phyloP scores from a whole-genome alignment of 164 flowering plant genomes.

The Sedum album region DNA sequence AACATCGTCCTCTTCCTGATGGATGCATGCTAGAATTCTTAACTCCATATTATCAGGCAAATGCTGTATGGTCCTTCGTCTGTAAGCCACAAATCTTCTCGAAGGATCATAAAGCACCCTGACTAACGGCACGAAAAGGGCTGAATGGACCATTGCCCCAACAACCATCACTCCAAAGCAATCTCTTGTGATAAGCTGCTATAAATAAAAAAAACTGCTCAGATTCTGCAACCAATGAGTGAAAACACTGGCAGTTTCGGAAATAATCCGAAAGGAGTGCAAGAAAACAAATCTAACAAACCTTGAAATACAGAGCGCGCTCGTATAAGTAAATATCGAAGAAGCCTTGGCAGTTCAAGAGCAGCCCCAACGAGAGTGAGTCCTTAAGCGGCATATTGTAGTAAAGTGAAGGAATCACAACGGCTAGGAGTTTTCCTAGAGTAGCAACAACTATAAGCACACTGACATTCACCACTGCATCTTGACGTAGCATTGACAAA shows the following conservation, averaged over 20 bases:
- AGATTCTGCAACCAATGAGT: too few relatives aligned
- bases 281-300: not conserved
- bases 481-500: not conserved
- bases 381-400: slow-evolving; percentile 7
- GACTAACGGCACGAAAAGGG: slow-evolving; percentile 12
- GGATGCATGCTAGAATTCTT: slow-evolving; percentile 23
- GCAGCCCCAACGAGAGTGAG: slow-evolving; percentile 10
- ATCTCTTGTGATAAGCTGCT: not conserved
- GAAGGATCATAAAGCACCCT: slow-evolving; percentile 23
- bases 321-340: slow-evolving; percentile 1
- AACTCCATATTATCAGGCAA: slow-evolving; percentile 15
- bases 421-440: not conserved
- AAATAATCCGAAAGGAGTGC: too few relatives aligned
- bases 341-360: slow-evolving; percentile 13
- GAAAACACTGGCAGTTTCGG: too few relatives aligned
- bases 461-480: not conserved
- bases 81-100: slow-evolving; percentile 13
- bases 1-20: slow-evolving; percentile 15
- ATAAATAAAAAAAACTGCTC: not conserved
- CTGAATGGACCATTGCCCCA: slow-evolving; percentile 1
- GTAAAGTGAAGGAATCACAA: slow-evolving; percentile 3
- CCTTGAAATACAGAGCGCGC: not conserved
- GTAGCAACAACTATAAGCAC: not conserved
- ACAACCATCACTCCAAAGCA: not conserved
- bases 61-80: slow-evolving; percentile 20